phyloP scores from a whole-genome alignment of 2,329 filamentous ascomycete species.

The Cordyceps militaris region DNA sequence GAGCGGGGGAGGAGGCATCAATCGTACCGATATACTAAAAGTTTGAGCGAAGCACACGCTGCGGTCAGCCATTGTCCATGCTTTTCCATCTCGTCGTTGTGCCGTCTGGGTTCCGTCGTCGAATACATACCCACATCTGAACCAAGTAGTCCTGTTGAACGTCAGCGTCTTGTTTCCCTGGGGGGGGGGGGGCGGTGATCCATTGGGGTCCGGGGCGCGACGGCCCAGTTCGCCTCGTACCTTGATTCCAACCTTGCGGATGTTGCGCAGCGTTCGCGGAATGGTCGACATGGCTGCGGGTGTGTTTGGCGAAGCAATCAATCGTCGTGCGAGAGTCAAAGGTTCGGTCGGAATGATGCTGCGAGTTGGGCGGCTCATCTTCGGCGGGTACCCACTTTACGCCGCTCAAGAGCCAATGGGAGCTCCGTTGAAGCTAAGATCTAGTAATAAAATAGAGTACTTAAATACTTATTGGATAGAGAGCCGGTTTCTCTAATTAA shows the following conservation, averaged over 20 bases:
- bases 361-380: slow-evolving; percentile 24
- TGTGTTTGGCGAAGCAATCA: slow-evolving; percentile 21
- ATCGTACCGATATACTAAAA: slow-evolving; percentile 49
- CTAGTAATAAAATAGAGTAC: no score
- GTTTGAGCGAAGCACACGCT: slow-evolving; percentile 4
- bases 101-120: slow-evolving; percentile 18
- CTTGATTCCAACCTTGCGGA: slow-evolving; percentile 84
- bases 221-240: slow-evolving; percentile 36
- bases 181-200: no score
- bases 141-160: slow-evolving; percentile 70
- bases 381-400: slow-evolving; percentile 17
- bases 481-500: no score
- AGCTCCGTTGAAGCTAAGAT: not conserved
- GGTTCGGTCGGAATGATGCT: slow-evolving; percentile 12
- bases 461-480: no score
- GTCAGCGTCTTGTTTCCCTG: slow-evolving; percentile 8
- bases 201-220: not conserved
- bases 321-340: slow-evolving; percentile 12
- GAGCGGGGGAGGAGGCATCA: not conserved
- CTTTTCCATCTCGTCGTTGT: slow-evolving; percentile 16
- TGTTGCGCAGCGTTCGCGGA: slow-evolving; percentile 74
- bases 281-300: slow-evolving; percentile 79
- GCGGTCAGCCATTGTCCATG: not conserved
- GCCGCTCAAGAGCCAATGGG: not conserved
- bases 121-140: slow-evolving; percentile 77